These are phyloP conservation scores for Bolboschoenoplectus hybrid DNA, from an alignment of 202 grass and related monocot genomes.

Conservation along the genomic window DNA sequence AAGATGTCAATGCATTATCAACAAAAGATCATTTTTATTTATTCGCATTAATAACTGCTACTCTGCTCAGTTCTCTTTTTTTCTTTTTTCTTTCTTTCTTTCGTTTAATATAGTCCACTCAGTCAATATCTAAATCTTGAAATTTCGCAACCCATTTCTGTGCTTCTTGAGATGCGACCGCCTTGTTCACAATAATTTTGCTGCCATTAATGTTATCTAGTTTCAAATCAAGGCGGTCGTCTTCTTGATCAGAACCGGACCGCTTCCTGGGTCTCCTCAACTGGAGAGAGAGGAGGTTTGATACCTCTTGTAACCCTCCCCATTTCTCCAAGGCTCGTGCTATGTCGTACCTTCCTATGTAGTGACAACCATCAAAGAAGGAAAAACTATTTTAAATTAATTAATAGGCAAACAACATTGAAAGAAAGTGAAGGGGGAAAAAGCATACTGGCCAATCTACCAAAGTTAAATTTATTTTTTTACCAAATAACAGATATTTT, in stretches of 20 bases:
- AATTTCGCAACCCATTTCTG: constrained; percentile 76
- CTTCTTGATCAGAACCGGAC: constrained; percentile 34
- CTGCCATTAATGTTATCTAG: constrained; percentile 11
- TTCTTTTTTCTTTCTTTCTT: neutral
- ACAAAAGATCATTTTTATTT: neutral
- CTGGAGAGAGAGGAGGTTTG: constrained; percentile 78
- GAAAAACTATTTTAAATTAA: neutral
- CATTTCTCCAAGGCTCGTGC: constrained; percentile 93
- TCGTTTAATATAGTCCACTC: constrained; percentile 49
- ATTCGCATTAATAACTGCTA: neutral
- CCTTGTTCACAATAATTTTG: constrained; percentile 41
- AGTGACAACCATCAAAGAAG: constrained; percentile 4
- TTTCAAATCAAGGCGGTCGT: constrained; percentile 44
- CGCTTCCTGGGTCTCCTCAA: constrained; percentile 56
- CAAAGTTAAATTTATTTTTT: neutral
- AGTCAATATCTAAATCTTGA: constrained; percentile 78
- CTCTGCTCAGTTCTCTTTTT: neutral
- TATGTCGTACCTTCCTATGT: constrained; percentile 80
- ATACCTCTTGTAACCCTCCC: constrained; percentile 91
- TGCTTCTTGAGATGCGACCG: constrained; percentile 40
- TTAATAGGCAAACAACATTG: constrained; percentile 3
- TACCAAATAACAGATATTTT: neutral
- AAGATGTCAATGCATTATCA: neutral
- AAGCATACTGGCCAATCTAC: neutral
- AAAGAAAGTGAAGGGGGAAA: neutral